Evolutionary conservation across 352 stramenopile genomes (phyloP).

Genomic region (Globisporangium middletonii): DNA sequence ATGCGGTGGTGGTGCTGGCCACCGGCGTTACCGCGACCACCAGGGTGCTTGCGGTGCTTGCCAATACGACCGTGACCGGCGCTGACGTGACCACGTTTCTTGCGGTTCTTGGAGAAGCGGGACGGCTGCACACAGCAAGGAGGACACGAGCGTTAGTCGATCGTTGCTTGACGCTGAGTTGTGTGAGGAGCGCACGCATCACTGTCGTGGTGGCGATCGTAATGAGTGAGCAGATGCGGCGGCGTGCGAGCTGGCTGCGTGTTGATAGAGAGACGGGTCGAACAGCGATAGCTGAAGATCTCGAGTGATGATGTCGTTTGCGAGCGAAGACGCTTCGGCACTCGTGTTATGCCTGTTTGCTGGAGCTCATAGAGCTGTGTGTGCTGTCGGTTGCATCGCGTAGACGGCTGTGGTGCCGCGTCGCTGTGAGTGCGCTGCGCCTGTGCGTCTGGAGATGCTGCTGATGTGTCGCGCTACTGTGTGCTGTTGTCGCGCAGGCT

Average conservation of each 20-base stretch:
- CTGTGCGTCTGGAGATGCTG: too few relatives aligned
- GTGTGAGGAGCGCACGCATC: not conserved
- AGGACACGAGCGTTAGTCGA: not conserved
- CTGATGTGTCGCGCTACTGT: not conserved
- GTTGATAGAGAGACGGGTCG: not conserved
- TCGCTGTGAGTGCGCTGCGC: too few relatives aligned
- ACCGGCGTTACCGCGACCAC: conserved; percentile 99
- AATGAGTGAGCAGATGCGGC: too few relatives aligned
- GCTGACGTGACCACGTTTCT: conserved; percentile 99
- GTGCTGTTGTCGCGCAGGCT: not conserved
- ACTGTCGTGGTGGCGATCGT: too few relatives aligned
- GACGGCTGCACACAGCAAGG: conserved; percentile 38
- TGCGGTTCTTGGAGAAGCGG: conserved; percentile 97
- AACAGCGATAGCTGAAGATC: not conserved
- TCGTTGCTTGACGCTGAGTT: not conserved
- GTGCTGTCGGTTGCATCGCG: too few relatives aligned
- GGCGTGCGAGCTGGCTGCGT: too few relatives aligned
- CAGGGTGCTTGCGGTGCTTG: conserved; percentile 99
- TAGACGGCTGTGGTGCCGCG: too few relatives aligned
- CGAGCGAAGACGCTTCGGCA: too few relatives aligned
- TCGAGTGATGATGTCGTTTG: too few relatives aligned
- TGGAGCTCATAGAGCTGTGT: too few relatives aligned
- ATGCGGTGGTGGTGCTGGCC: conserved; percentile 99
- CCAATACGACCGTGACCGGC: conserved; percentile 99
- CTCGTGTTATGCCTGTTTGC: too few relatives aligned